Base-by-base conservation (phyloP, 179 eudicot genomes). In the Pouteria campechiana region DNA sequence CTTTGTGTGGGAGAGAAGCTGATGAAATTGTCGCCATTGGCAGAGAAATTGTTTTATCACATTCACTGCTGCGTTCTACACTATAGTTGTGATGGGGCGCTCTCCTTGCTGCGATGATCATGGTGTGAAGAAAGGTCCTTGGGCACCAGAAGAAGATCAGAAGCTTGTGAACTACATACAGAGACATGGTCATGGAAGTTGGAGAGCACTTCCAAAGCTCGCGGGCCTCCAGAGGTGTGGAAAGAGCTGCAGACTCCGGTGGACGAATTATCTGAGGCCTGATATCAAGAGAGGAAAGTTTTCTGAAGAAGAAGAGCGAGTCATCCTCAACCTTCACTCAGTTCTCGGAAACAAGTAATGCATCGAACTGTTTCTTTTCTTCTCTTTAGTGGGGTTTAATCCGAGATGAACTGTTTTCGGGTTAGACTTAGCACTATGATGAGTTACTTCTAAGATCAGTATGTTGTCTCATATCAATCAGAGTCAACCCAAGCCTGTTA, bases 281-380 rank as follows among this genome's bases (percentile, higher is more conserved):
- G 81, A 70, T 47, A 78, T 78, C 47, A 74, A 71, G 57, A 63
- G 85, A 33, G 86, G 86, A 5, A 65, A 60, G 6, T 78, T 75
- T 36, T 37, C 76, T 18, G 71, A 78, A 11, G 78, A 78, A 6
- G 86, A 78, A 43, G 86, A 78, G 39, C 67, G 68, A 22, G 21
- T 65, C 68, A 78, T 78, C 42, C 71, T 78, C 55, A 71, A 75
- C 57, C 81, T 78, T 47, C 86, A 78, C 48, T 55, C 70, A 25
- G 69, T 78, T 62, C 81, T 75, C 37, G 86, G 86, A 30, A 78
- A 78, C 71, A 78, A 75, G 86, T 78, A 50, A n/a, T n/a, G n/a
- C n/a, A n/a, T n/a, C n/a, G n/a, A n/a, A n/a, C n/a, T n/a, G 28
- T 61, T 16, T 0, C 8, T 7, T 16, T 5, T 7, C 3, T 22